Percentiles rank a stretch among this genome's conserved stretches.
Conservation (phyloP, 495 filamentous ascomycete genomes). For the Aspergillus affinis region DNA sequence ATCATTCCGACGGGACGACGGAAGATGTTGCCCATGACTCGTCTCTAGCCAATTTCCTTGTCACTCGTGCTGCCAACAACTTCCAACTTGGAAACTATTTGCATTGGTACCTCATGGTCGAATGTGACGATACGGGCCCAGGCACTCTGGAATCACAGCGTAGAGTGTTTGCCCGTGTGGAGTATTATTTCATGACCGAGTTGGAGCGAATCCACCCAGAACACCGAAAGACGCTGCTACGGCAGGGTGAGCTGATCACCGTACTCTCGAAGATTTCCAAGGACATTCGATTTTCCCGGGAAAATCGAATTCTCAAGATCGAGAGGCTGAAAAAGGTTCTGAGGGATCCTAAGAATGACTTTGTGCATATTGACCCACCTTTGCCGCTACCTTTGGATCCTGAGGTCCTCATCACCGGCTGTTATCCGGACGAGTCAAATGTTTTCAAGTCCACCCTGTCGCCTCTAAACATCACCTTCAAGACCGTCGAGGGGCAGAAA, state of each 20-base stretch:
- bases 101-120: slow-evolving; percentile 98
- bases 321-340: slow-evolving; percentile 80
- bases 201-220: slow-evolving; percentile 61
- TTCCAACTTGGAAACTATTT: slow-evolving; percentile 91
- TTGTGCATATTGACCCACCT: slow-evolving; percentile 78
- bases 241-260: slow-evolving; percentile 86
- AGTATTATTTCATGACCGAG: slow-evolving; percentile 93
- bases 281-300: slow-evolving; percentile 80
- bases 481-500: slow-evolving; percentile 68
- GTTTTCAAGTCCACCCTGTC: slow-evolving; percentile 95
- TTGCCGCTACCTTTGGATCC: slow-evolving; percentile 90
- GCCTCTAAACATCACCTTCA: slow-evolving; percentile 88
- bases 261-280: slow-evolving; percentile 87
- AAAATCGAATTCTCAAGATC: slow-evolving; percentile 73
- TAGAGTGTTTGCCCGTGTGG: slow-evolving; percentile 84
- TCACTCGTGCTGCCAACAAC: slow-evolving; percentile 79
- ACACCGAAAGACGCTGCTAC: slow-evolving; percentile 69
- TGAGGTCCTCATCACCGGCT: slow-evolving; percentile 70
- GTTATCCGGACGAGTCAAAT: slow-evolving; percentile 78
- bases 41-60: slow-evolving; percentile 86
- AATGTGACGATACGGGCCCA: slow-evolving; percentile 79
- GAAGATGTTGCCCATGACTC: slow-evolving; percentile 74
- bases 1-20: slow-evolving; percentile 55
- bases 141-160: slow-evolving; percentile 70
- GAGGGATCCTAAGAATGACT: slow-evolving; percentile 84